A percentile compares a stretch with the other conserved stretches of the same genome.
Conservation (phyloP, 768 basidiomycete species). For the Auricularia auricula-judae region DNA sequence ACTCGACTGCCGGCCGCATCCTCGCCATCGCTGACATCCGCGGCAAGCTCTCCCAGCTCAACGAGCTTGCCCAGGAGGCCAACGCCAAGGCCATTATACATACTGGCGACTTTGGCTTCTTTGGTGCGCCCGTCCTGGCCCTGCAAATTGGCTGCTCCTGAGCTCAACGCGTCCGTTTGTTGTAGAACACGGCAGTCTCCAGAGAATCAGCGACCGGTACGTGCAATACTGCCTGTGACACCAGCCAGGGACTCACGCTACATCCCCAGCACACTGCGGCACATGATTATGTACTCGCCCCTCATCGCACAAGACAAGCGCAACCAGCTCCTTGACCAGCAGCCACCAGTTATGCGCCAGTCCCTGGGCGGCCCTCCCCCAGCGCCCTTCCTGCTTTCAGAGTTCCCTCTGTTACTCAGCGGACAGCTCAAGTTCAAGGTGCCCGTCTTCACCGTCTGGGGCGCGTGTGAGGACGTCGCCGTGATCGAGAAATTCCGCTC, state of each 20-base stretch:
- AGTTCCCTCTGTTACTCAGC: conserved; percentile 84
- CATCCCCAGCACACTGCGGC: conserved; percentile 60
- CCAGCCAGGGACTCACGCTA: not conserved
- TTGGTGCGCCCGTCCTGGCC: conserved; percentile 40
- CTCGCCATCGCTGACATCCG: conserved; percentile 93
- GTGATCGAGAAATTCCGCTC: conserved; percentile 89
- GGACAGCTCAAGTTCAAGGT: conserved; percentile 85
- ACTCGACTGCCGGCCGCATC: conserved; percentile 73
- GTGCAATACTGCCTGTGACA: conserved; percentile 6
- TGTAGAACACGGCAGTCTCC: conserved; percentile 66
- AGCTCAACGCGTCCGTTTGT: conserved; percentile 4
- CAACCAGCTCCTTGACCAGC: conserved; percentile 65
- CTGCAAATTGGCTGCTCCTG: not conserved
- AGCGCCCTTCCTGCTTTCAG: conserved; percentile 57
- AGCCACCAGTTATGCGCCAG: conserved; percentile 55
- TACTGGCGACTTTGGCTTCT: conserved; percentile 99
- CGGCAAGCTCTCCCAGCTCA: conserved; percentile 78
- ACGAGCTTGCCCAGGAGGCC: conserved; percentile 79
- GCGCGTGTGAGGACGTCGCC: conserved; percentile 91
- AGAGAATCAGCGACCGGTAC: conserved; percentile 81
- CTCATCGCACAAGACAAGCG: conserved; percentile 79
- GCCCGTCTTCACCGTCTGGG: conserved; percentile 95
- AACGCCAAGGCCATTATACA: conserved; percentile 91
- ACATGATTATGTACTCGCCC: conserved; percentile 93
- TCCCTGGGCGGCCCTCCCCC: conserved; percentile 44